Conservation (phyloP, 2,329 filamentous ascomycete genomes). For the Calonectria hongkongensis region DNA sequence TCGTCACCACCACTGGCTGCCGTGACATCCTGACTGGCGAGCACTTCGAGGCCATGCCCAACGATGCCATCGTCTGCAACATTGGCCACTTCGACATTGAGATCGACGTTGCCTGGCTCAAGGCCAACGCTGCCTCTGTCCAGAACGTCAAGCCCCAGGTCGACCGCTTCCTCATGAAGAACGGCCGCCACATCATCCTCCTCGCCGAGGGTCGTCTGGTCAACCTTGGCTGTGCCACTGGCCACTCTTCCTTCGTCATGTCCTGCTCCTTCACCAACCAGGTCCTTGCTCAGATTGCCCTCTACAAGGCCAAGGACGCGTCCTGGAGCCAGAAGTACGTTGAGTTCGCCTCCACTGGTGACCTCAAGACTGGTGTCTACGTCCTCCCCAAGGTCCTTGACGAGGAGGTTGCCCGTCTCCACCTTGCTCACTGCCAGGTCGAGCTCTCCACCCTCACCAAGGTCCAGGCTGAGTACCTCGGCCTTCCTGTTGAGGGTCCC, state of each 20-base stretch:
- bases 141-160: slow-evolving; percentile 99
- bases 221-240: slow-evolving; percentile 99
- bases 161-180: slow-evolving; percentile 96
- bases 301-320: slow-evolving; percentile 94
- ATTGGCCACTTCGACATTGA: slow-evolving; percentile 99
- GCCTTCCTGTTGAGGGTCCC: slow-evolving; percentile 89
- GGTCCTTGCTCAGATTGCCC: slow-evolving; percentile 98
- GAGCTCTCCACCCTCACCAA: slow-evolving; percentile 91
- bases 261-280: slow-evolving; percentile 99
- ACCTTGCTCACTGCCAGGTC: slow-evolving; percentile 94
- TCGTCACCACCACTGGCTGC: slow-evolving; percentile 99
- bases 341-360: slow-evolving; percentile 94
- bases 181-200: slow-evolving; percentile 97
- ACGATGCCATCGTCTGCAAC: slow-evolving; percentile 99
- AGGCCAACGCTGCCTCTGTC: slow-evolving; percentile 93
- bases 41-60: slow-evolving; percentile 97
- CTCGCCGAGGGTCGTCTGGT: slow-evolving; percentile 98
- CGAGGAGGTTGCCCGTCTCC: slow-evolving; percentile 97
- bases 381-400: slow-evolving; percentile 98
- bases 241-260: slow-evolving; percentile 99
- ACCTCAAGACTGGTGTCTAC: slow-evolving; percentile 94
- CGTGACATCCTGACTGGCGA: slow-evolving; percentile 94
- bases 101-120: slow-evolving; percentile 99
- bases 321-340: slow-evolving; percentile 95
- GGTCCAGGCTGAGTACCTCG: slow-evolving; percentile 96